phyloP scores from a whole-genome alignment of 1,284 basidiomycete genomes.

The Malassezia obtusa region DNA sequence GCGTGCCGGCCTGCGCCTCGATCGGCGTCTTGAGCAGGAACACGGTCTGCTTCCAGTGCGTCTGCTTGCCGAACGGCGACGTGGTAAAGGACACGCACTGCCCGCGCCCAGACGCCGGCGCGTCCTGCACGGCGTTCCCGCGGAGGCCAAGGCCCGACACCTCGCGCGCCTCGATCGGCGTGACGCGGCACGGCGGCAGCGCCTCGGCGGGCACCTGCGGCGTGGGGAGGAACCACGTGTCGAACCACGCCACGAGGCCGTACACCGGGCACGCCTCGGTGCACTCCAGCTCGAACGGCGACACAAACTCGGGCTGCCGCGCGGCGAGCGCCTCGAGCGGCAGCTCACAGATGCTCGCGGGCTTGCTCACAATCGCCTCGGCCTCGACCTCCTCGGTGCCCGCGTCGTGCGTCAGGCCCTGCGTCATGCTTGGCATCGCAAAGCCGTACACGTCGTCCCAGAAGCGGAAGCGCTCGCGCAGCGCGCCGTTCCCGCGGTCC shows the following conservation, averaged over 20 bases:
- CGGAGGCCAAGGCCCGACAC: constrained; percentile 69
- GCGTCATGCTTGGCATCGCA: constrained; percentile 36
- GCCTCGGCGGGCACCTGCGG: constrained; percentile 4
- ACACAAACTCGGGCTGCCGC: constrained; percentile 46
- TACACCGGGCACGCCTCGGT: constrained; percentile 21
- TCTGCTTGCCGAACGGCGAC: constrained; percentile 70
- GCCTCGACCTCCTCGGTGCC: constrained; percentile 33
- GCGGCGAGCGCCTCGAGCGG: constrained; percentile 27
- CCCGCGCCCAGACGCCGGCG: constrained; percentile 49
- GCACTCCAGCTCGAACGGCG: constrained; percentile 24
- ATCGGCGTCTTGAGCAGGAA: constrained; percentile 78
- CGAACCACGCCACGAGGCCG: constrained; percentile 45
- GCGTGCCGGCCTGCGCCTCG: constrained; percentile 62
- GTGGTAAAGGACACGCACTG: constrained; percentile 77
- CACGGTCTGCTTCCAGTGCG: constrained; percentile 97
- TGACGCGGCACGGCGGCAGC: constrained; percentile 21
- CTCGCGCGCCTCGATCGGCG: constrained; percentile 18
- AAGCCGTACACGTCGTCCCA: constrained; percentile 82
- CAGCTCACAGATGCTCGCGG: constrained; percentile 31
- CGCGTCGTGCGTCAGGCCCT: constrained; percentile 38
- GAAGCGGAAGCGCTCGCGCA: constrained; percentile 71
- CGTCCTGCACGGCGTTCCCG: constrained; percentile 57
- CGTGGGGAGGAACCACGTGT: constrained; percentile 42
- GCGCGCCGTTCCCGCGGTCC: constrained; percentile 56
- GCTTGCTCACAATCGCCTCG: constrained; percentile 24